Evolutionary conservation across 192 early-diverging fungal genomes (phyloP).

Genomic region (Linnemannia zychae): DNA sequence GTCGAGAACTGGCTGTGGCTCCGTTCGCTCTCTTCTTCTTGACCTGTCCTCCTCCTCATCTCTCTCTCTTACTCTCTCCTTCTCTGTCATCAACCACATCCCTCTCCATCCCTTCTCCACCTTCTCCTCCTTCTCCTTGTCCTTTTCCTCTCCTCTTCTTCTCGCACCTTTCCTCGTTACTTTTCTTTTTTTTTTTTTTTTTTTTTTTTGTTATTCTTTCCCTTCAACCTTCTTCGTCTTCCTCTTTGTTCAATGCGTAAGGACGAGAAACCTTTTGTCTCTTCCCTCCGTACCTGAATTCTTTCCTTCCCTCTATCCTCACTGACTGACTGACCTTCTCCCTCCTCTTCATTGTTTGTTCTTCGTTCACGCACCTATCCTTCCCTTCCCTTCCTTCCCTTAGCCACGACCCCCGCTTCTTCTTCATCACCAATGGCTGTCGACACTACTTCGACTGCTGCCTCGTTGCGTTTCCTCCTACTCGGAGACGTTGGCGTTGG

Average conservation of each 20-base stretch:
- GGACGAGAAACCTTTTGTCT: no score
- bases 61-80: not conserved
- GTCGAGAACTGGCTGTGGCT: no score
- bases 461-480: slow-evolving; percentile 24
- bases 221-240: no score
- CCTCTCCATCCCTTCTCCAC: not conserved
- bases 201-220: not conserved
- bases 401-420: not conserved
- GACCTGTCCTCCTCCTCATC: not conserved
- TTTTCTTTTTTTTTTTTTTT: not conserved
- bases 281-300: no score
- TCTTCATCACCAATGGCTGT: slow-evolving; percentile 1
- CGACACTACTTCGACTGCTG: not conserved
- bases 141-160: not conserved
- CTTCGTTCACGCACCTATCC: not conserved
- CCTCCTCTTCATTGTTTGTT: not conserved
- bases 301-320: no score
- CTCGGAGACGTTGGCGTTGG: slow-evolving; percentile 29
- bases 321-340: no score
- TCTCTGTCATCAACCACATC: not conserved
- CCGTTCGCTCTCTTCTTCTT: no score
- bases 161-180: not conserved
- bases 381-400: no score
- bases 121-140: not conserved
- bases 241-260: no score